Evolutionary conservation across 2,329 filamentous ascomycete species (phyloP).

Genomic region (Kalmusia sp.): DNA sequence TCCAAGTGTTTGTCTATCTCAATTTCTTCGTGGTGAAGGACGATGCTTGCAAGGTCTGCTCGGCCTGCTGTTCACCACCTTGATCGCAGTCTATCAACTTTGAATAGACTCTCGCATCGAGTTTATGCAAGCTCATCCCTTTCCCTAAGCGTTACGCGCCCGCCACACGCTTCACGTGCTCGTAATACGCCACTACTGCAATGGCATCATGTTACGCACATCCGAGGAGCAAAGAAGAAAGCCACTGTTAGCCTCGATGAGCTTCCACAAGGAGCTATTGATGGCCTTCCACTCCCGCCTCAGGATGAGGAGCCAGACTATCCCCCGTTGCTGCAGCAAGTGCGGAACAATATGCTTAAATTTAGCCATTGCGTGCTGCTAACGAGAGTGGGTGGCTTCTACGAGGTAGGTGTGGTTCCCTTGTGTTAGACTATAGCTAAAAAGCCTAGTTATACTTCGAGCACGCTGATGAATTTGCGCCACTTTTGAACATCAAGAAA

Average conservation of each 20-base stretch:
- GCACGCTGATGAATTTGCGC: slow-evolving; percentile 88
- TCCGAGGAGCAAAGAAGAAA: slow-evolving; percentile 51
- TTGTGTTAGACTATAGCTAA: slow-evolving; percentile 19
- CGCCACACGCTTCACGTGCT: slow-evolving; percentile 38
- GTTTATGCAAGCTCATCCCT: slow-evolving; percentile 8
- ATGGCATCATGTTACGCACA: slow-evolving; percentile 26
- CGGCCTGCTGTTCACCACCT: slow-evolving; percentile 14
- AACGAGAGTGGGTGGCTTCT: slow-evolving; percentile 93
- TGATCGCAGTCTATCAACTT: background rate
- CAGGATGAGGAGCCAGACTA: slow-evolving; percentile 66
- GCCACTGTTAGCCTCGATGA: slow-evolving; percentile 47
- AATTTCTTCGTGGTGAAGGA: slow-evolving; percentile 1
- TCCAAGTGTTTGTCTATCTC: background rate
- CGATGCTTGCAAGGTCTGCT: slow-evolving; percentile 27
- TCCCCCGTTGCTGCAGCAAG: slow-evolving; percentile 88
- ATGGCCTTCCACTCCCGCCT: slow-evolving; percentile 49
- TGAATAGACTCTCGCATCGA: background rate
- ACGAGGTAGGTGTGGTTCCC: slow-evolving; percentile 65
- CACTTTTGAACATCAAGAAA: slow-evolving; percentile 86
- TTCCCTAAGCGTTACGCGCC: slow-evolving; percentile 30
- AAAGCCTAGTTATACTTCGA: slow-evolving; percentile 78
- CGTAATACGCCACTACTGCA: slow-evolving; percentile 5
- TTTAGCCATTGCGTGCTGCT: slow-evolving; percentile 91
- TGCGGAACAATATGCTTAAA: slow-evolving; percentile 85
- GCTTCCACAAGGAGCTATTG: slow-evolving; percentile 64